These are phyloP conservation scores for Picochlorum sp. DNA, from an alignment of 139 green algal genomes.

Conservation along the genomic window DNA sequence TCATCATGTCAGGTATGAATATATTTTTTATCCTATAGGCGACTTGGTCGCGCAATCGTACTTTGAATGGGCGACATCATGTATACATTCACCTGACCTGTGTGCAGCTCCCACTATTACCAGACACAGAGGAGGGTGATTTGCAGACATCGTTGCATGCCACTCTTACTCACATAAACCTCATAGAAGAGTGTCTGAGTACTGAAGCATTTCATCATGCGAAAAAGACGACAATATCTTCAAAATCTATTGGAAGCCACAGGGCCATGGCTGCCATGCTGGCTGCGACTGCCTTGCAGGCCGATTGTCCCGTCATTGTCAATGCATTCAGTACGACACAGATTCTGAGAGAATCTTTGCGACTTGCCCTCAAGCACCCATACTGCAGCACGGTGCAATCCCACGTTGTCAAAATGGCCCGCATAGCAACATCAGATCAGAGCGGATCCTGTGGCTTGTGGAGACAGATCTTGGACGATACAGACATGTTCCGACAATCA, in stretches of 20 bases:
- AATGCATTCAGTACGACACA: background rate
- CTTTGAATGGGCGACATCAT: background rate
- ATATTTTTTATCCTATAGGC: background rate
- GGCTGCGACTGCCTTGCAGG: conserved; percentile 16
- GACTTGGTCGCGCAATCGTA: background rate
- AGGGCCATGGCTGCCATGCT: conserved; percentile 17
- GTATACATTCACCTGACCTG: background rate
- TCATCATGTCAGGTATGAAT: conserved; percentile 10
- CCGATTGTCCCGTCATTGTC: conserved; percentile 7
- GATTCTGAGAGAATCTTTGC: background rate
- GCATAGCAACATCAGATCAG: background rate
- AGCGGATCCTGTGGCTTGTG: background rate
- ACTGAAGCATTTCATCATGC: conserved; percentile 2
- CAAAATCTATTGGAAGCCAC: conserved; percentile 10
- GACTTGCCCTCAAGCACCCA: background rate
- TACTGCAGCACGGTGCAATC: background rate
- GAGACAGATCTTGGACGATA: background rate
- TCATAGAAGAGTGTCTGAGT: conserved; percentile 17
- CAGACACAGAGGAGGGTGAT: conserved; percentile 7
- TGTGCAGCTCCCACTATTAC: conserved; percentile 19
- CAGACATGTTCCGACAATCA: background rate
- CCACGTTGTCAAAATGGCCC: background rate
- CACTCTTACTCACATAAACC: conserved; percentile 11
- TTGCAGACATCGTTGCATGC: conserved; percentile 16
- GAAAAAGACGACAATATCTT: conserved; percentile 10